A percentile compares a stretch with the other conserved stretches of the same genome.
phyloP scores from a whole-genome alignment of 1,284 basidiomycete genomes.

The Pseudozyma thailandica region DNA sequence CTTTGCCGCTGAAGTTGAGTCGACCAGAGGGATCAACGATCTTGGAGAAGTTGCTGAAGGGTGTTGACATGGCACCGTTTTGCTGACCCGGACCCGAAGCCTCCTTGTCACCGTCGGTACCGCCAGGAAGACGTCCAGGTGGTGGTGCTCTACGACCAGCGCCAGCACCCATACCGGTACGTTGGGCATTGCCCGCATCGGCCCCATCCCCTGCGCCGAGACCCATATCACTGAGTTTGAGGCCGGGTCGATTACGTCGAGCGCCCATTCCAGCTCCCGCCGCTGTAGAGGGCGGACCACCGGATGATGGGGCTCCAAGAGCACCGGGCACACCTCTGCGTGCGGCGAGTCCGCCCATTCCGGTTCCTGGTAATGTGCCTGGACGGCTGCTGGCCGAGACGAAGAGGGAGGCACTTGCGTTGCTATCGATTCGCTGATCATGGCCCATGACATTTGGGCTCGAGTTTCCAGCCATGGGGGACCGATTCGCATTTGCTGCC shows the following conservation, averaged over 20 bases:
- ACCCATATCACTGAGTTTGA: conserved; percentile 62
- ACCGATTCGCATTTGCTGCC: conserved; percentile 72
- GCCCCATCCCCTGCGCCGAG: conserved; percentile 16
- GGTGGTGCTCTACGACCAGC: conserved; percentile 74
- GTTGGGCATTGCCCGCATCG: conserved; percentile 4
- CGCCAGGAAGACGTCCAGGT: conserved; percentile 68
- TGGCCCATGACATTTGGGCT: conserved; percentile 43
- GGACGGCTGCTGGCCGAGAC: conserved; percentile 33
- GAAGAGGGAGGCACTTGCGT: conserved; percentile 48
- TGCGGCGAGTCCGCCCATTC: conserved; percentile 47
- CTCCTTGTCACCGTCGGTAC: conserved; percentile 54
- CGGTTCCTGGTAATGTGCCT: conserved; percentile 29
- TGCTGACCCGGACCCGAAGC: conserved; percentile 5
- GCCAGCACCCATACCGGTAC: conserved; percentile 70
- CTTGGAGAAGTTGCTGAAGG: conserved; percentile 91
- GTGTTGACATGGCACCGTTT: conserved; percentile 73
- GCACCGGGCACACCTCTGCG: conserved; percentile 69
- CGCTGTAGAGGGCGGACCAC: conserved; percentile 17
- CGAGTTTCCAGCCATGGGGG: conserved; percentile 23
- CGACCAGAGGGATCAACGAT: conserved; percentile 97
- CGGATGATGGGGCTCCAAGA: conserved; percentile 72
- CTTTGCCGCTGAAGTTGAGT: conserved; percentile 92
- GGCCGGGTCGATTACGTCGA: conserved; percentile 43
- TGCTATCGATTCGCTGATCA: conserved; percentile 57
- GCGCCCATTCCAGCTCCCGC: conserved; percentile 34